phyloP scores from a whole-genome alignment of 495 filamentous ascomycete genomes.

The Xylaria scruposa region DNA sequence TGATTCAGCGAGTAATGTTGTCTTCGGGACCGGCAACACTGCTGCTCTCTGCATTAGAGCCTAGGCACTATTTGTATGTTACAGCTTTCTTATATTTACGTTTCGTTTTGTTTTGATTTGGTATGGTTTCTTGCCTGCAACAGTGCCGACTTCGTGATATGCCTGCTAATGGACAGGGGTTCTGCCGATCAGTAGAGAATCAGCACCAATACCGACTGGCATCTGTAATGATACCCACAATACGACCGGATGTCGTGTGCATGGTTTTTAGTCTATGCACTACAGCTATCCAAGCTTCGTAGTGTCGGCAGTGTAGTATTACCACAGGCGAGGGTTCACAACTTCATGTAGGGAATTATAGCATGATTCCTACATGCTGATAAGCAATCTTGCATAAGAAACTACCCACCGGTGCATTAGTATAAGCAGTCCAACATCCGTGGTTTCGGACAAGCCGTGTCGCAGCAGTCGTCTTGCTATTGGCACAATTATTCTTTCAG shows the following conservation, averaged over 20 bases:
- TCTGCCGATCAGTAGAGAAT: neutral
- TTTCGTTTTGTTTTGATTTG: neutral
- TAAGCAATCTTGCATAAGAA: constrained; percentile 5
- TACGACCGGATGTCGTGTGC: neutral
- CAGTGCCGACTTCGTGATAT: neutral
- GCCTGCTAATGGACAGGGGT: neutral
- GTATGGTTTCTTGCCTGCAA: neutral
- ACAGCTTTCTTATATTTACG: neutral
- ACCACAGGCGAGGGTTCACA: neutral
- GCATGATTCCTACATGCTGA: neutral
- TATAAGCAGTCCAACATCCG: neutral
- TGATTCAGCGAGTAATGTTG: neutral
- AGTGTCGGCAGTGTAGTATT: neutral
- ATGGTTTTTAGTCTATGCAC: neutral
- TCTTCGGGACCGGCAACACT: neutral
- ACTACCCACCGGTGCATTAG: neutral
- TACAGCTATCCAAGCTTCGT: neutral
- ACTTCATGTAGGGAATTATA: neutral
- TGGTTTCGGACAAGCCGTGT: neutral
- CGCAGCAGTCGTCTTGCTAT: neutral
- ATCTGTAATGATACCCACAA: constrained; percentile 7
- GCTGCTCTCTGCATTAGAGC: neutral
- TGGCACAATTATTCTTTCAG: neutral
- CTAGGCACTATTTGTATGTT: neutral
- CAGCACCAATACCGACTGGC: neutral